phyloP scores from a whole-genome alignment of 2,329 filamentous ascomycete genomes.

The Penicillium sclerotigenum region DNA sequence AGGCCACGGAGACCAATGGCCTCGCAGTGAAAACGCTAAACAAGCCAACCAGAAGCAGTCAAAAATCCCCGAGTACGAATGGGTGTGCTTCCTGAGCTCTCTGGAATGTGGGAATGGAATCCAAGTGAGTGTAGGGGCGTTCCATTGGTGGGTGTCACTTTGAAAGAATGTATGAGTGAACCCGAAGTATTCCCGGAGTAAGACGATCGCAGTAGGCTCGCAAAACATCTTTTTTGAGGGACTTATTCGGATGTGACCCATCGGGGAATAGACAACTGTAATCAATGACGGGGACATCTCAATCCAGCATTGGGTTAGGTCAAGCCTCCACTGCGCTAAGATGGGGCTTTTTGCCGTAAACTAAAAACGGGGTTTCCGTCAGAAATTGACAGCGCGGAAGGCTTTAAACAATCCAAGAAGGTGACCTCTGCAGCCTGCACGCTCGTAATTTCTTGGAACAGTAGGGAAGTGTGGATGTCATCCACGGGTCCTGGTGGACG shows the following conservation, averaged over 20 bases:
- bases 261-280: neutral
- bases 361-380: neutral
- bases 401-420: neutral
- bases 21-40: neutral
- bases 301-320: neutral
- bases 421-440: neutral
- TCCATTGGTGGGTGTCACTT: neutral
- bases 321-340: neutral
- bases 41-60: neutral
- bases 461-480: slow-evolving; percentile 16
- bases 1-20: neutral
- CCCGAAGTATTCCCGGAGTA: neutral
- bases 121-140: neutral
- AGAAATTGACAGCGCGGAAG: neutral
- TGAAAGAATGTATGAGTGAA: slow-evolving; percentile 3
- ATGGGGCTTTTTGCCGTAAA: neutral
- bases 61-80: neutral
- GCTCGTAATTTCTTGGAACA: neutral
- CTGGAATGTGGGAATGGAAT: slow-evolving; percentile 6
- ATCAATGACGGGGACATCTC: slow-evolving; percentile 16
- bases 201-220: neutral
- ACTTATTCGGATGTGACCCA: neutral
- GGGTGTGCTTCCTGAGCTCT: neutral
- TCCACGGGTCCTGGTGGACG: slow-evolving; percentile 10
- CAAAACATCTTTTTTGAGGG: neutral